Conservation (phyloP, 345 rosid genomes). For the Noccaea bulbosa region DNA sequence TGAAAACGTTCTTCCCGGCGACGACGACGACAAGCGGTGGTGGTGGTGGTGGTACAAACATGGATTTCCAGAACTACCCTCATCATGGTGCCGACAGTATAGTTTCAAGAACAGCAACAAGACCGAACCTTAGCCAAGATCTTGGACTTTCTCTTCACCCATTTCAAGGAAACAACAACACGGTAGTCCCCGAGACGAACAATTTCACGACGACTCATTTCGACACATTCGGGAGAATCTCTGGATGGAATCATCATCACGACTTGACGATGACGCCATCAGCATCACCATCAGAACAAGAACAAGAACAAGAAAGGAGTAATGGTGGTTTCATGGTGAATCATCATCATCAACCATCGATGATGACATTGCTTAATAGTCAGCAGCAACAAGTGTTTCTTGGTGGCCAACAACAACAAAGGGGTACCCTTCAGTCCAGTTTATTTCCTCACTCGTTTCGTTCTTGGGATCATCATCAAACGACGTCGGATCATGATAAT, state of each 20-base stretch:
- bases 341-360: slow-evolving; percentile 45
- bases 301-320: slow-evolving; percentile 47
- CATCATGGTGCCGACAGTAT: slow-evolving; percentile 44
- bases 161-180: slow-evolving; percentile 45
- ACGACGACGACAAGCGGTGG: slow-evolving; percentile 45
- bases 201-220: slow-evolving; percentile 30
- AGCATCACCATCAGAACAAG: slow-evolving; percentile 42
- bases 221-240: slow-evolving; percentile 55
- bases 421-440: slow-evolving; percentile 96
- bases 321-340: slow-evolving; percentile 49
- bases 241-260: slow-evolving; percentile 51
- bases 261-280: slow-evolving; percentile 45
- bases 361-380: slow-evolving; percentile 45
- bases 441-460: slow-evolving; percentile 56
- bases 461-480: slow-evolving; percentile 54
- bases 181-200: slow-evolving; percentile 39
- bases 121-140: slow-evolving; percentile 53
- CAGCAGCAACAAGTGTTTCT: slow-evolving; percentile 50
- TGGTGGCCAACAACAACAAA: slow-evolving; percentile 55
- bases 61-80: slow-evolving; percentile 65
- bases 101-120: slow-evolving; percentile 53
- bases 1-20: slow-evolving; percentile 73
- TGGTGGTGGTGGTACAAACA: slow-evolving; percentile 24
- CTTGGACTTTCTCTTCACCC: slow-evolving; percentile 73
- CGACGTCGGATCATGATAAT: slow-evolving; percentile 50